phyloP scores from a whole-genome alignment of 2,329 filamentous ascomycete species.

The Talaromyces sp. region DNA sequence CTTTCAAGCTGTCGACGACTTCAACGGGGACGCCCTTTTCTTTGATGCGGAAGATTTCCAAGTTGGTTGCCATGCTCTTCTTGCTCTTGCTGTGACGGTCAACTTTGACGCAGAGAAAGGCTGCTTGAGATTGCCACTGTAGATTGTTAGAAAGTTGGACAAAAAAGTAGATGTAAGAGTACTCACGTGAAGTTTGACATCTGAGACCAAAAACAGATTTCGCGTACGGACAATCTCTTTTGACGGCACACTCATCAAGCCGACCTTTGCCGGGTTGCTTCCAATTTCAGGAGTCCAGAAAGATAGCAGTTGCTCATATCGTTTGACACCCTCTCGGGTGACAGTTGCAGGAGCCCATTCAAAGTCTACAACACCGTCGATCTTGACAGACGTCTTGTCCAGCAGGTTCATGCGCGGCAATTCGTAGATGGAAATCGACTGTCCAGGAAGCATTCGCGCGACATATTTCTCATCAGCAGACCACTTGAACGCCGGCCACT shows the following conservation, averaged over 20 bases:
- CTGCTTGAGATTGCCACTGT: constrained; percentile 82
- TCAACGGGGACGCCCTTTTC: constrained; percentile 98
- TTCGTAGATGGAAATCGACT: constrained; percentile 88
- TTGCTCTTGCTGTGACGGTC: constrained; percentile 98
- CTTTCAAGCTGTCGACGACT: constrained; percentile 95
- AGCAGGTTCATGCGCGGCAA: constrained; percentile 82
- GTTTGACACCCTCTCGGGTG: constrained; percentile 77
- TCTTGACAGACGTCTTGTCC: constrained; percentile 82
- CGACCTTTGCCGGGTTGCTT: constrained; percentile 95
- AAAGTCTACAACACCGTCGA: constrained; percentile 94
- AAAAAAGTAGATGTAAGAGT: background rate
- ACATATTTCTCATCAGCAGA: constrained; percentile 96
- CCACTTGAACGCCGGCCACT: constrained; percentile 99
- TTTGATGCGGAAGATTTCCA: constrained; percentile 95
- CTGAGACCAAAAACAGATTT: constrained; percentile 96
- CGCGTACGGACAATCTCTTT: constrained; percentile 91
- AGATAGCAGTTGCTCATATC: constrained; percentile 91
- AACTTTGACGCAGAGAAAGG: constrained; percentile 96
- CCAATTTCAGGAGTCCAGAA: constrained; percentile 99
- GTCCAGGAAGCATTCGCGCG: constrained; percentile 78
- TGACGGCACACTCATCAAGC: constrained; percentile 89
- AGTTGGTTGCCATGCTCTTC: constrained; percentile 92
- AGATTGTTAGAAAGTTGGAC: background rate
- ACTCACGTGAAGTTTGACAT: constrained; percentile 77
- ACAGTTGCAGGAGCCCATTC: constrained; percentile 89